These are phyloP conservation scores for Jamesozyma rosinii DNA, from an alignment of 805 yeast species.

Conservation along the genomic window DNA sequence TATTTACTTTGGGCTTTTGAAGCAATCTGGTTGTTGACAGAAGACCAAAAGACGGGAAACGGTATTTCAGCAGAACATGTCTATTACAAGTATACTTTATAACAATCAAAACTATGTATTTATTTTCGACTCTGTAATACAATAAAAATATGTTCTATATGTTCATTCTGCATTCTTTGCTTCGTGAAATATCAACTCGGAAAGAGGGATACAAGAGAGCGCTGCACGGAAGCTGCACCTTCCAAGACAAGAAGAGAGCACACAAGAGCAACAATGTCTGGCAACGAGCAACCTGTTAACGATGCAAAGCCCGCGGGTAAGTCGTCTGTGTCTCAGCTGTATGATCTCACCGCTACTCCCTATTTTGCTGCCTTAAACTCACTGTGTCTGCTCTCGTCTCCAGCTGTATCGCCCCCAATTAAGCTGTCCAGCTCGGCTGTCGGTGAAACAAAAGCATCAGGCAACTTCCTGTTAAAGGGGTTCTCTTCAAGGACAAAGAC, in stretches of 20 bases:
- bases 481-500: background rate
- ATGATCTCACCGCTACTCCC: constrained; percentile 35
- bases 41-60: background rate
- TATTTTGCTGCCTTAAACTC: constrained; percentile 39
- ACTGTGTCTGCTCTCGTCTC: constrained; percentile 32
- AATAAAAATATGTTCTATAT: background rate
- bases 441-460: background rate
- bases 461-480: background rate
- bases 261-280: background rate
- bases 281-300: background rate
- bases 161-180: too few relatives aligned
- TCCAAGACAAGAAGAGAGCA: too few relatives aligned
- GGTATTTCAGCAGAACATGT: background rate
- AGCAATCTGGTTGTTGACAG: background rate
- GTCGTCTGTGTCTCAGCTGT: constrained; percentile 10
- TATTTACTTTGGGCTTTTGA: background rate
- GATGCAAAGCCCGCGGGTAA: background rate
- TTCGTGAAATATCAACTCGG: too few relatives aligned
- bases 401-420: constrained; percentile 29
- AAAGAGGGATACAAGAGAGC: too few relatives aligned
- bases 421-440: background rate
- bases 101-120: too few relatives aligned
- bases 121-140: background rate
- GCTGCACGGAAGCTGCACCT: too few relatives aligned
- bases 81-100: background rate